Base-by-base conservation (phyloP, 768 basidiomycete genomes). In the Leccinum pellstonianum region DNA sequence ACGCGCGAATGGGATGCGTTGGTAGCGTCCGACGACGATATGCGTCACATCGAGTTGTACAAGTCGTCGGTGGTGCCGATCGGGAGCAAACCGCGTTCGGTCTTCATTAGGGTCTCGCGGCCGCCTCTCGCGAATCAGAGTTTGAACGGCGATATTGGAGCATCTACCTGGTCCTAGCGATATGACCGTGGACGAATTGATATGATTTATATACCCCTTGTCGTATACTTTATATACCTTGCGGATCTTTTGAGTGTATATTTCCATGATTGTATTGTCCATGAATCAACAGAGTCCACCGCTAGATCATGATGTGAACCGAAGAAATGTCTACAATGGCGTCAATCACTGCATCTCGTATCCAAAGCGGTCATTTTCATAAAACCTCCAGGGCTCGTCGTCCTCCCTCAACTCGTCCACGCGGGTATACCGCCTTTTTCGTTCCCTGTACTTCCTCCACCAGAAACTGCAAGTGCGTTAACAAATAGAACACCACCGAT, bases 31-130 rank as follows among this genome's bases (percentile, higher is more conserved):
- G 83, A 82, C 47, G 75, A 76, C 1, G 79, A 79, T n/a, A 73
- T 88, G 2, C 73, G 73, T 47, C 75, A 79, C 50, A 71, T 88
- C 4, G 79, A 80, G 38, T 75, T 84, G 79, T 87, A 86, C 72
- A 86, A 80, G 60, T 86, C 86, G 14, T 80, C 84, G 31, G 73
- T 76, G 65, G 75, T 84, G 14, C 80, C 82, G 0, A 52, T 72
- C 17, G 80, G 80, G 4, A 73, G 71, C 64, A 86, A 84, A 65
- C 83, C 83, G 17, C 79, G 83, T 23, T 85, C 85, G 19, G 69
- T 76, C 54, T 77, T 86, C 38, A 72, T 63, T 6, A 66, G 76
- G 19, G 74, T 87, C 19, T 72, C 71, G 4, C 77, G 86, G 49
- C 73, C 75, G 5, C 83, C 83, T 1, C 68, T 86, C 31, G 72